phyloP scores from a whole-genome alignment of 2,329 filamentous ascomycete genomes.

The Talaromyces sp. region DNA sequence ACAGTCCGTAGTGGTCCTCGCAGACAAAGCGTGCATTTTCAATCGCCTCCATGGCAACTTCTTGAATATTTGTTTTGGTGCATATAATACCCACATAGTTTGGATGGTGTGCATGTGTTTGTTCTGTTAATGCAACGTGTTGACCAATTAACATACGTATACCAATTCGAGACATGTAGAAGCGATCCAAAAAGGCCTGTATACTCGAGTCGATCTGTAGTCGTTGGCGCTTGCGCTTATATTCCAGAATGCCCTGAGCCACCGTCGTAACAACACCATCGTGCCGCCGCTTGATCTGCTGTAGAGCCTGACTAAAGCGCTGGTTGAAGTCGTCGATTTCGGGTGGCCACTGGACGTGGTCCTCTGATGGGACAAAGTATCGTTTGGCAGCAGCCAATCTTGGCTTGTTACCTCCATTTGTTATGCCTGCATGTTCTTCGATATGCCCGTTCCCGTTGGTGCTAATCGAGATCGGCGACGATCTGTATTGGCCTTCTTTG shows the following conservation, averaged over 20 bases:
- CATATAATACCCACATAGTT: slow-evolving; percentile 98
- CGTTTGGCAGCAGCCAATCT: slow-evolving; percentile 51
- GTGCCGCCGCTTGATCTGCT: slow-evolving; percentile 92
- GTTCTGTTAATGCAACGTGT: slow-evolving; percentile 93
- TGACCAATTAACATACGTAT: slow-evolving; percentile 99
- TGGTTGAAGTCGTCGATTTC: slow-evolving; percentile 93
- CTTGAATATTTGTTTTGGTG: slow-evolving; percentile 93
- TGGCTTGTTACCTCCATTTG: slow-evolving; percentile 39
- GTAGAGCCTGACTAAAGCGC: slow-evolving; percentile 78
- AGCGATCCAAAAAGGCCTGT: slow-evolving; percentile 94
- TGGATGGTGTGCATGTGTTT: slow-evolving; percentile 80
- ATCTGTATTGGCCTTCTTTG: slow-evolving; percentile 70
- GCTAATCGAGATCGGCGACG: slow-evolving; percentile 32
- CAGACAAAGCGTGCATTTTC: slow-evolving; percentile 99
- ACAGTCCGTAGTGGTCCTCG: slow-evolving; percentile 96
- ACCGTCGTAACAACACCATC: slow-evolving; percentile 97
- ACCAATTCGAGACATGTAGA: slow-evolving; percentile 99
- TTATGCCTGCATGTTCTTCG: slow-evolving; percentile 24
- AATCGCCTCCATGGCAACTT: slow-evolving; percentile 93
- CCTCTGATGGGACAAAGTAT: slow-evolving; percentile 91
- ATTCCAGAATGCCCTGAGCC: slow-evolving; percentile 95
- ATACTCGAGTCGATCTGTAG: slow-evolving; percentile 99
- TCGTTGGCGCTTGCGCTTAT: slow-evolving; percentile 90
- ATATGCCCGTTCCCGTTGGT: slow-evolving; percentile 43
- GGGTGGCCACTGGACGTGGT: slow-evolving; percentile 82